Percentiles rank a stretch among this genome's conserved stretches.
phyloP scores from a whole-genome alignment of 2,329 filamentous ascomycete genomes.

The Claviceps digitariae region DNA sequence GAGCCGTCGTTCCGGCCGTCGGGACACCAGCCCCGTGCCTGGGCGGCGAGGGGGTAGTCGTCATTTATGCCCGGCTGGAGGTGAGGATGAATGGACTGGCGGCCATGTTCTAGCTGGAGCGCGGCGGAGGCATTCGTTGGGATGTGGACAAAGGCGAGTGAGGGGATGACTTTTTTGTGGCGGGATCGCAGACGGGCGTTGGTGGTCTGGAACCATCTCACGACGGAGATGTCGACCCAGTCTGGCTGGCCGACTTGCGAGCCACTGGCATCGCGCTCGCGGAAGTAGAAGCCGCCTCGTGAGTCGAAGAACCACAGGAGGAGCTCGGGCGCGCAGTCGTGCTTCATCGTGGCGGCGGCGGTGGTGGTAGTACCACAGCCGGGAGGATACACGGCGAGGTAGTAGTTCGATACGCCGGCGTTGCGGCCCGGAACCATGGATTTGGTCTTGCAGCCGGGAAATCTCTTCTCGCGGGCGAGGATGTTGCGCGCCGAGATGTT shows the following conservation, averaged over 20 bases:
- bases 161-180: slow-evolving; percentile 25
- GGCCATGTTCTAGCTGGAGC: slow-evolving; percentile 19
- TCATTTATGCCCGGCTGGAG: slow-evolving; percentile 32
- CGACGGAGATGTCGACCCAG: slow-evolving; percentile 32
- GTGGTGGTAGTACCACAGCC: slow-evolving; percentile 14
- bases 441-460: slow-evolving; percentile 24
- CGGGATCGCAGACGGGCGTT: slow-evolving; percentile 16
- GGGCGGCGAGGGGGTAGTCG: slow-evolving; percentile 27
- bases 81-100: slow-evolving; percentile 19
- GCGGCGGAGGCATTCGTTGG: slow-evolving; percentile 29
- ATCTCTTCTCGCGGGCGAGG: slow-evolving; percentile 26
- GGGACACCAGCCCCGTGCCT: slow-evolving; percentile 30
- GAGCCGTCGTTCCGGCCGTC: slow-evolving; percentile 22
- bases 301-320: slow-evolving; percentile 64
- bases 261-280: slow-evolving; percentile 18
- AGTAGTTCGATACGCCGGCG: slow-evolving; percentile 33
- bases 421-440: slow-evolving; percentile 24
- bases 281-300: slow-evolving; percentile 41
- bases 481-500: slow-evolving; percentile 38
- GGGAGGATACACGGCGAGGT: slow-evolving; percentile 28
- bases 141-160: slow-evolving; percentile 36
- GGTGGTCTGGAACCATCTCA: slow-evolving; percentile 29
- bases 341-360: neutral
- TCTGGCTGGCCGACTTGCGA: slow-evolving; percentile 22
- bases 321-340: slow-evolving; percentile 23